Evolutionary conservation across 2,329 filamentous ascomycete genomes (phyloP).

Genomic region (Septoria petroselini): DNA sequence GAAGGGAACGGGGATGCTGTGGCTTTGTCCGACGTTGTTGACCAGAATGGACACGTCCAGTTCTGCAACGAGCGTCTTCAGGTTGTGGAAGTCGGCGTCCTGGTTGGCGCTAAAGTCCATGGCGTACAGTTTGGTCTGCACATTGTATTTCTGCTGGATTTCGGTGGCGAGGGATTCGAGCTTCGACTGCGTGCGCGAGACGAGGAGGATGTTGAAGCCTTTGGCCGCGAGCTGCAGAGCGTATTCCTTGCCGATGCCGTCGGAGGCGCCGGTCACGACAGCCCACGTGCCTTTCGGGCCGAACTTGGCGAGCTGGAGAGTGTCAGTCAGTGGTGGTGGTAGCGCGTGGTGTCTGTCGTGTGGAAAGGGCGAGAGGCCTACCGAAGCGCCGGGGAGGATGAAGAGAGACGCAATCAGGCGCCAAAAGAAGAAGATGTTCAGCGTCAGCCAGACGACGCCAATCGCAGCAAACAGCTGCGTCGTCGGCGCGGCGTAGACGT

Average conservation of each 20-base stretch:
- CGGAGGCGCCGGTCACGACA: constrained; percentile 89
- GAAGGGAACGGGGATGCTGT: constrained; percentile 89
- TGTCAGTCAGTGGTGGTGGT: constrained; percentile 4
- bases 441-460: constrained; percentile 39
- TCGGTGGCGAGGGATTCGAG: constrained; percentile 73
- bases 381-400: constrained; percentile 48
- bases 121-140: constrained; percentile 73
- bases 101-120: constrained; percentile 89
- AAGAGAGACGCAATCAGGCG: constrained; percentile 50
- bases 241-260: constrained; percentile 96
- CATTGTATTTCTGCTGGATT: constrained; percentile 66
- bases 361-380: constrained; percentile 32
- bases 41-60: constrained; percentile 77
- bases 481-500: constrained; percentile 34
- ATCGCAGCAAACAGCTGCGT: constrained; percentile 39
- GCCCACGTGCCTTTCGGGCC: constrained; percentile 92
- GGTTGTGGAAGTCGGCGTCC: constrained; percentile 72
- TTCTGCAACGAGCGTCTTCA: constrained; percentile 64
- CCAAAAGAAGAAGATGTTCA: constrained; percentile 47
- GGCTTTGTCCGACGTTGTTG: constrained; percentile 96
- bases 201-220: constrained; percentile 90
- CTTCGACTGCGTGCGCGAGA: constrained; percentile 94
- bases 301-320: constrained; percentile 73
- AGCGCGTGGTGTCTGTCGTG: too few species aligned
- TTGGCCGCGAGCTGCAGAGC: constrained; percentile 83